These are phyloP conservation scores for Zarea fungicola DNA, from an alignment of 2,329 filamentous ascomycete genomes.

Conservation along the genomic window DNA sequence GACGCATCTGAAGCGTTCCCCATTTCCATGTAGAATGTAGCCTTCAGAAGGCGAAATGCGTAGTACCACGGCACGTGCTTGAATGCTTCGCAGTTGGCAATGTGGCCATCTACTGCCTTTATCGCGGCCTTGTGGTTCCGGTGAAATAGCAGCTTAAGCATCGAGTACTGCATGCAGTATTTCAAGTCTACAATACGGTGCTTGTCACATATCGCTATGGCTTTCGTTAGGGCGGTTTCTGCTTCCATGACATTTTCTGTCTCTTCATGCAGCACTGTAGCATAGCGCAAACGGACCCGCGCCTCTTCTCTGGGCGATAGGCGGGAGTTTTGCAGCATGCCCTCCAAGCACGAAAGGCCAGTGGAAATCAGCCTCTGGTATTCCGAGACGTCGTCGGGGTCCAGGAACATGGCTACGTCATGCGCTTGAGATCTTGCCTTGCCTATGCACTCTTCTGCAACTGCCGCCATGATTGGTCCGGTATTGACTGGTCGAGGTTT, in stretches of 20 bases:
- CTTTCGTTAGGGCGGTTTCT: conserved; percentile 66
- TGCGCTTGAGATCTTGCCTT: conserved; percentile 56
- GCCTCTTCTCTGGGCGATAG: conserved; percentile 64
- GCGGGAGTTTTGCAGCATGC: conserved; percentile 56
- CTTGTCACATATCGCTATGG: conserved; percentile 63
- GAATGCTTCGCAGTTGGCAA: conserved; percentile 62
- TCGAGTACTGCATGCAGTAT: conserved; percentile 71
- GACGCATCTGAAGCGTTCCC: conserved; percentile 56
- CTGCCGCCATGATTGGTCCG: conserved; percentile 57
- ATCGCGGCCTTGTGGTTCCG: conserved; percentile 67
- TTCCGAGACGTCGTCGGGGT: conserved; percentile 46
- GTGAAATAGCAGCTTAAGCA: conserved; percentile 65
- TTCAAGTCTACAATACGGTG: conserved; percentile 56
- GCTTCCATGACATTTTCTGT: conserved; percentile 71
- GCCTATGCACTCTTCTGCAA: conserved; percentile 70
- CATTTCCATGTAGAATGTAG: conserved; percentile 61
- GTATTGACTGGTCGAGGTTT: conserved; percentile 43
- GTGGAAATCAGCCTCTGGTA: conserved; percentile 70
- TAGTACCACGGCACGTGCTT: conserved; percentile 71
- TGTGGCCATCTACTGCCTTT: conserved; percentile 64
- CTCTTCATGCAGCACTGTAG: conserved; percentile 65
- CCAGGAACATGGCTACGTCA: conserved; percentile 35
- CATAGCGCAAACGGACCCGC: conserved; percentile 64
- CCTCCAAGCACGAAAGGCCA: conserved; percentile 66
- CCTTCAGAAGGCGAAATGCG: conserved; percentile 68